phyloP scores from a whole-genome alignment of 1,139 yeast species.

The Yamadazyma trypodendri region DNA sequence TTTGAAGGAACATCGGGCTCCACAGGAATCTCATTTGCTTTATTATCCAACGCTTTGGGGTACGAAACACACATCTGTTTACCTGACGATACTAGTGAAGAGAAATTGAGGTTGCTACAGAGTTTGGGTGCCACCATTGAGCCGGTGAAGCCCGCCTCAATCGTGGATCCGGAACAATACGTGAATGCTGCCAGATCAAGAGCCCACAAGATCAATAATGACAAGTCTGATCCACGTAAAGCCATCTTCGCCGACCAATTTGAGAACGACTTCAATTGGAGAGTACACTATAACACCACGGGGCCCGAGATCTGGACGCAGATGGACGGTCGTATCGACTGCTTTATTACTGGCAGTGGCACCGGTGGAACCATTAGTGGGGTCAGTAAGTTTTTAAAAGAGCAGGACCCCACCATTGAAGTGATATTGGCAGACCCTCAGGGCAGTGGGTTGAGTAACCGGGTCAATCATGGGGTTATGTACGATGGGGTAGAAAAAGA shows the following conservation, averaged over 20 bases:
- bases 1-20: conserved; percentile 97
- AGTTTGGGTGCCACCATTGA: conserved; percentile 84
- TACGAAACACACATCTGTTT: conserved; percentile 86
- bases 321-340: conserved; percentile 59
- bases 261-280: conserved; percentile 91
- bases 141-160: conserved; percentile 90
- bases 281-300: conserved; percentile 74
- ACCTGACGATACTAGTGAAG: conserved; percentile 92
- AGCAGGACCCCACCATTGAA: conserved; percentile 32
- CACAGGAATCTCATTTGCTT: conserved; percentile 91
- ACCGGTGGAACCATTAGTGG: conserved; percentile 88
- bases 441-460: conserved; percentile 86
- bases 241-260: conserved; percentile 95
- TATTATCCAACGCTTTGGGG: conserved; percentile 83
- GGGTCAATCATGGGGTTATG: conserved; percentile 90
- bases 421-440: conserved; percentile 89
- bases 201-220: conserved; percentile 53
- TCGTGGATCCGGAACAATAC: conserved; percentile 90
- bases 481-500: conserved; percentile 85
- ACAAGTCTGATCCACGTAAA: conserved; percentile 31
- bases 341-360: conserved; percentile 76
- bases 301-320: conserved; percentile 89
- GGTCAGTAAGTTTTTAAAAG: conserved; percentile 70
- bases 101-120: conserved; percentile 68
- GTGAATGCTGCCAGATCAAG: conserved; percentile 81